Evolutionary conservation across 1,284 basidiomycete genomes (phyloP).

Genomic region (Polyporus tsugae): DNA sequence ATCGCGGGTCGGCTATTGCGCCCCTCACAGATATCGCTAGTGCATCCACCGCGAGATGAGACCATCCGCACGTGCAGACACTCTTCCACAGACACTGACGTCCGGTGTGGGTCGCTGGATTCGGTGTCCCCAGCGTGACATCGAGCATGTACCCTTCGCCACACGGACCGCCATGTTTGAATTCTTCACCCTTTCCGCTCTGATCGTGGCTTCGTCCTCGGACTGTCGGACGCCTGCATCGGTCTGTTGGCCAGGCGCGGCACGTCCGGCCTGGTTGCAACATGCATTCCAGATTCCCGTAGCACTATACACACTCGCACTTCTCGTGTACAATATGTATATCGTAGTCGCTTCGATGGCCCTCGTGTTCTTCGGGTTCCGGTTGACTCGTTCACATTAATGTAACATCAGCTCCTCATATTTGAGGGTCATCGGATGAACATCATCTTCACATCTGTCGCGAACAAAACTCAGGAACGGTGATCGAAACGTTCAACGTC

Average conservation of each 20-base stretch:
- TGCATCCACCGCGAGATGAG: not conserved
- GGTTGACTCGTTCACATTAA: not conserved
- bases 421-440: not conserved
- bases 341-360: not conserved
- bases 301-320: not conserved
- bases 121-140: conserved; percentile 15
- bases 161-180: conserved; percentile 14
- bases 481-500: not conserved
- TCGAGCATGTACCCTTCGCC: conserved; percentile 19
- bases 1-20: not conserved
- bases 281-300: conserved; percentile 5
- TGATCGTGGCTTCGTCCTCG: conserved; percentile 7
- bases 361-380: not conserved
- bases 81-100: not conserved
- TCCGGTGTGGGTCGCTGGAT: conserved; percentile 20
- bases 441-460: conserved; percentile 8
- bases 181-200: conserved; percentile 2
- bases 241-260: conserved; percentile 3
- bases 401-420: conserved; percentile 1
- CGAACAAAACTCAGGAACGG: not conserved
- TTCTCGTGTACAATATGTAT: not conserved
- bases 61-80: not conserved
- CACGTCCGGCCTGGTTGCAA: conserved; percentile 21
- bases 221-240: conserved; percentile 8
- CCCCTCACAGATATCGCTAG: not conserved